Evolutionary conservation across 192 early-diverging fungal species (phyloP), one percentile per base, ranked within the genome.

Genomic region (Coemansia sp.): DNA sequence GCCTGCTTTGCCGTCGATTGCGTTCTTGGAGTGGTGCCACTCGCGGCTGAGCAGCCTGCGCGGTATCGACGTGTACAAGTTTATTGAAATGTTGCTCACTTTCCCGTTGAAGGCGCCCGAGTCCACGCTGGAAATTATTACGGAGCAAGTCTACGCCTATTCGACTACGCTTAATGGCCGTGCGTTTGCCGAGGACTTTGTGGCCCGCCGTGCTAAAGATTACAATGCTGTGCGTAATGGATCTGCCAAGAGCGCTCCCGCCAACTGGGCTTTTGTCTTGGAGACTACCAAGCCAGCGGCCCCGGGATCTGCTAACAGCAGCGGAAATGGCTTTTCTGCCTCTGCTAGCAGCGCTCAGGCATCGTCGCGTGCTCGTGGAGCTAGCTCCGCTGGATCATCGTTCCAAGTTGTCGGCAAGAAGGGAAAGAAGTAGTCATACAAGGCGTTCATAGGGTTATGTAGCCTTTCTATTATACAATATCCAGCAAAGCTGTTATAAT

Each of bases 121-220:
- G 5, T 79, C 83, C 29, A 88, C 90, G 4, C 73, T 90, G 13
- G 91, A 92, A 64, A 92, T 92, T 50, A 92, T 94, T 44, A 86
- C 90, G 34, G 92, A 92, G 68, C 87, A 88, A 64, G 85, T 92
- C 47, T 90, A 92, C 73, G 89, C 89, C n/a, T 87, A 90, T 71
- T 92, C 92, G 1, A 71, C 86, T 27, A 86, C 87, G 10, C 80
- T 94, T 70, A 89, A 92, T 65, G 90, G 91, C 50, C 89, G 90
- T 40, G 88, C 87, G 10, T 94, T 94, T 82, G 89, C 92, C 22
- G 87, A 90, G 22, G 92, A 94, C 71, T 94, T 93, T 78, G 86
- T 90, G 55, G 89, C 88, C 67, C 88, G 90, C 31, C 88, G 92
- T 62, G 89, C 89, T 73, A 90, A 85, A 15, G 92, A 94, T 58